Conservation (phyloP, 2,329 filamentous ascomycete species). For the Cladophialophora bantiana region DNA sequence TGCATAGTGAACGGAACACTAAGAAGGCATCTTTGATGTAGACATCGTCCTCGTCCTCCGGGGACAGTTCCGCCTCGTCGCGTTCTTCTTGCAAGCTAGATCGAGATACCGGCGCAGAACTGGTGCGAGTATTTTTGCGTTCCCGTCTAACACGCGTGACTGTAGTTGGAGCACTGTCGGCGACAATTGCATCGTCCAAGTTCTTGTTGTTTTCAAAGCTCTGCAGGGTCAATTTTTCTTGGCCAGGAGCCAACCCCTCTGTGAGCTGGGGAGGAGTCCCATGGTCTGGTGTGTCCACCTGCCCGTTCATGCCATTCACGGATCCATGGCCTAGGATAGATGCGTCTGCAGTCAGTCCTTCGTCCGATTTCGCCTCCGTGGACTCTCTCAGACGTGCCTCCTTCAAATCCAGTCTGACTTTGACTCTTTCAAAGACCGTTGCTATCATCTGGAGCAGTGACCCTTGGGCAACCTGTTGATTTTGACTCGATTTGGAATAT, state of each 20-base stretch:
- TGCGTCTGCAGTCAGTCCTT: conserved; percentile 35
- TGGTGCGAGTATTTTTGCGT: conserved; percentile 52
- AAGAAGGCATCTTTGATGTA: conserved; percentile 97
- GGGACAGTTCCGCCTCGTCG: conserved; percentile 49
- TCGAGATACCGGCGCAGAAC: conserved; percentile 52
- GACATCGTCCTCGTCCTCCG: conserved; percentile 80
- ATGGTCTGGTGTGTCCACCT: conserved; percentile 43
- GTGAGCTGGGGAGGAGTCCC: conserved; percentile 60
- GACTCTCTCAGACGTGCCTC: conserved; percentile 69
- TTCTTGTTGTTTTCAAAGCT: conserved; percentile 72
- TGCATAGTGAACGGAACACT: conserved; percentile 96
- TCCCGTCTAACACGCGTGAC: conserved; percentile 65
- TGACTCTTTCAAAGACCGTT: conserved; percentile 95
- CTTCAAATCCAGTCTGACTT: conserved; percentile 83
- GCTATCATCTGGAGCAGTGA: conserved; percentile 98
- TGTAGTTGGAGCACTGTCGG: conserved; percentile 71
- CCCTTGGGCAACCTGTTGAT: conserved; percentile 96
- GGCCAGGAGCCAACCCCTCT: conserved; percentile 41
- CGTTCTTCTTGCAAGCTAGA: conserved; percentile 47
- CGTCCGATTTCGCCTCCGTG: conserved; percentile 44
- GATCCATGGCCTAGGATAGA: conserved; percentile 42
- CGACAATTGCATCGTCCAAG: conserved; percentile 70
- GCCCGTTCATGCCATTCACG: conserved; percentile 42
- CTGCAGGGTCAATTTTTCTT: conserved; percentile 69
- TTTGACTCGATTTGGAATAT: conserved; percentile 88